Base-by-base conservation (phyloP, 192 early-diverging fungal genomes). In the Coemansia sp. region DNA sequence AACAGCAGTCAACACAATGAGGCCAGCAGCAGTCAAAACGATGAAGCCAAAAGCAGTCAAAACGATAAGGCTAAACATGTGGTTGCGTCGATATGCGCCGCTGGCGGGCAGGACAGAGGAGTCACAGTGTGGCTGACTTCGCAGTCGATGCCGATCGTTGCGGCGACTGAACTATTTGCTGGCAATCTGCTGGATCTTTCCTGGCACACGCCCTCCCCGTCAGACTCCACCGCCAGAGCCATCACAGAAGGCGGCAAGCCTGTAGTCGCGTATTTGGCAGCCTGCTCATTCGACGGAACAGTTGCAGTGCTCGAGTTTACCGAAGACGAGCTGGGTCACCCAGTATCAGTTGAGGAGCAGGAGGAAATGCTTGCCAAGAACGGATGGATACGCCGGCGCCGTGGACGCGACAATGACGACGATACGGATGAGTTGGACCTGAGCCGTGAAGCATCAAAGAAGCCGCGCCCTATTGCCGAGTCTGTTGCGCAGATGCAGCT, bases 231-330 rank as follows among this genome's bases (percentile, higher is more conserved):
- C 10, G 91, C 73, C 89, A 93, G 17, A 65, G 29, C 83, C 41
- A 78, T 70, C 40, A 4, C 1, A 7, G 36, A 20, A 17, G 62
- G 19, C 42, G 38, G 49, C 11, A 54, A 45, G 10, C 11, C 25
- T 0, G 62, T 63, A 1, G 70, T 79, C 7, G 76, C 76, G n/a
- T 36, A 35, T n/a, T 71, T 97, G 40, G 87, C 89, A 45, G 92
- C 92, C 6, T 94, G 92, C 66, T 97, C 95, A 9, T 90, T 95
- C 67, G 94, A 97, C 78, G 96, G 96, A 8, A 88, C 91, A 0
- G 86, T 95, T 5, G 89, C 87, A 1, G 73, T 90, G n/a, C 55
- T 96, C 4, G 83, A 85, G 48, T 93, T 96, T 62, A 82, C 73
- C 10, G 71, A 80, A 22, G 83, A 76, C 13, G 92, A 93, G 70